Base-by-base conservation (phyloP, 1,284 basidiomycete species). In the Pulchroboletus neoregius region DNA sequence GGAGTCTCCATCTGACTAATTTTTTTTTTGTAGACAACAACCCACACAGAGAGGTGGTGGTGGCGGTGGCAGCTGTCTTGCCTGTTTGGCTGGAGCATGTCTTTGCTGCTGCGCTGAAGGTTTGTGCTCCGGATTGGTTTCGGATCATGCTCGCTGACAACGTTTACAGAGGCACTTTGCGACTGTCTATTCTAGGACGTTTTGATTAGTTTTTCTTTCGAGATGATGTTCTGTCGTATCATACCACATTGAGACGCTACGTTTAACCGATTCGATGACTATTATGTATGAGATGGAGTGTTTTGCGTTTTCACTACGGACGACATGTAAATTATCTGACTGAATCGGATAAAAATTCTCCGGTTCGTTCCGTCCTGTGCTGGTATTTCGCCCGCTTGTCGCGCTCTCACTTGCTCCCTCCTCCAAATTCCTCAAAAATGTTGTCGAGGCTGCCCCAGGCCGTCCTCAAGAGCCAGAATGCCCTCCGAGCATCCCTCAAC, bases 71-170 rank as follows among this genome's bases (percentile, higher is more conserved):
- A 54, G 75, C 13, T 86, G 81, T 58, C 73, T 76, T 63, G 87
- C 86, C 23, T 90, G 87, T 63, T 69, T 88, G 56, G 79, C 83
- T 15, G 87, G 82, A 53, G 70, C 77, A 11, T 83, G 81, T 58
- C 69, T 85, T 52, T 90, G 87, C 65, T 90, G 87, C 68, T 87
- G 84, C 55, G 79, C 80, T 11, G 87, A 89, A 71, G 87, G 84
- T 86, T 50, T 48, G 80, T 68, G 37, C 28, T 20, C 27, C 12
- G 16, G 4, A 15, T 27, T 45, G 20, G 15, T 23, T 4, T 18
- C 34, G 37, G 39, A 53, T 27, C 18, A 32, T 50, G 20, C 28
- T 39, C 35, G 46, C 50, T 46, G 46, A 48, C 42, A 34, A 12
- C 3, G 9, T 20, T 22, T 28, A 43, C 66, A 87, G 85, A 87